phyloP scores from a whole-genome alignment of 257 asterid genomes.

The Fraxinus pennsylvanica region DNA sequence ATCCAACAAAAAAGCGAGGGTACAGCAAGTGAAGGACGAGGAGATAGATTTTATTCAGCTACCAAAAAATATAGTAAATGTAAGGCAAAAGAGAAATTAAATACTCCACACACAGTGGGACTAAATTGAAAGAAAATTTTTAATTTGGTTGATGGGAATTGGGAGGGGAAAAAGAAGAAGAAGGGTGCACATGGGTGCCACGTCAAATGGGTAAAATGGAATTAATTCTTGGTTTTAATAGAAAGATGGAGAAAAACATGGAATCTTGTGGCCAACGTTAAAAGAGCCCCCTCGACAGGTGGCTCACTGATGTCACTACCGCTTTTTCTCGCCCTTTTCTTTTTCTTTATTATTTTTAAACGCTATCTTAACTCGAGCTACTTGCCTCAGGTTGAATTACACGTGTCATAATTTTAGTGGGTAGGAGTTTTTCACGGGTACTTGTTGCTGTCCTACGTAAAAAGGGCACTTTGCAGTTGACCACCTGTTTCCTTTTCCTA shows the following conservation, averaged over 20 bases:
- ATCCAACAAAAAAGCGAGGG: too few species aligned
- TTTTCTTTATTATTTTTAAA: not conserved
- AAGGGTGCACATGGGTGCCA: conserved; percentile 31
- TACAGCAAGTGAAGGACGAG: too few species aligned
- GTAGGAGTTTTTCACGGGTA: conserved; percentile 6
- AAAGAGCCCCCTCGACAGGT: conserved; percentile 58
- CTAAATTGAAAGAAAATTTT: too few species aligned
- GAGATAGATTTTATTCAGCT: too few species aligned
- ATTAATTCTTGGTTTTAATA: not conserved
- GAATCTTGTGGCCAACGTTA: conserved; percentile 67
- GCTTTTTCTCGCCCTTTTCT: conserved; percentile 18
- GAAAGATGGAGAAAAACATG: conserved; percentile 57
- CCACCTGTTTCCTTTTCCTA: not conserved
- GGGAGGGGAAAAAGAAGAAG: conserved; percentile 15
- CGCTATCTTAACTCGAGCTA: conserved; percentile 33
- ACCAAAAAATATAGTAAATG: too few species aligned
- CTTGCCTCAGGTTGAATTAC: conserved; percentile 18
- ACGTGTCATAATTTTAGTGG: conserved; percentile 35
- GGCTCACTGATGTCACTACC: conserved; percentile 47
- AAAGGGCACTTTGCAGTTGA: conserved; percentile 13
- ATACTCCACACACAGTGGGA: too few species aligned
- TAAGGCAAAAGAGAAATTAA: too few species aligned
- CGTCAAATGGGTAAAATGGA: conserved; percentile 43
- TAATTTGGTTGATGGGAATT: too few species aligned
- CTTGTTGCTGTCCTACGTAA: not conserved